Percentiles rank a stretch among this genome's conserved stretches.
phyloP scores from a whole-genome alignment of 2,329 filamentous ascomycete genomes.

The Cordyceps javanica region DNA sequence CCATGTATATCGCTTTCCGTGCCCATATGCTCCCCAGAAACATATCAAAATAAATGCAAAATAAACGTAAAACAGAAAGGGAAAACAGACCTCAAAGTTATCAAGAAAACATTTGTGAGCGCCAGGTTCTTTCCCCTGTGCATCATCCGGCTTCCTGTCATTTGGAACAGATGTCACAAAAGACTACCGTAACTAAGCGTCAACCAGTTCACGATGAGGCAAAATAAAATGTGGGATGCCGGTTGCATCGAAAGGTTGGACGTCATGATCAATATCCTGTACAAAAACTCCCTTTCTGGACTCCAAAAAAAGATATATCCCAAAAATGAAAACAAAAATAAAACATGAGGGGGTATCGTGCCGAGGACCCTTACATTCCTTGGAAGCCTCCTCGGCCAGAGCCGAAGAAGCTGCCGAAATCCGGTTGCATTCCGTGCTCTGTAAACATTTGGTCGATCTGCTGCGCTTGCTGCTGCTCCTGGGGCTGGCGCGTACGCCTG shows the following conservation, averaged over 20 bases:
- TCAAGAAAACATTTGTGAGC: not conserved
- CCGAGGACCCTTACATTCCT: conserved; percentile 33
- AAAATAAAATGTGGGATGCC: not conserved
- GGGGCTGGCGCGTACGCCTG: conserved; percentile 17
- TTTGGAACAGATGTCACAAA: not conserved
- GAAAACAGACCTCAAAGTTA: not conserved
- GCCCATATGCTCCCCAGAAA: not conserved
- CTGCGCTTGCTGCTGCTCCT: conserved; percentile 26
- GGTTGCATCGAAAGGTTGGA: not conserved
- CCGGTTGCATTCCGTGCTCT: conserved; percentile 38
- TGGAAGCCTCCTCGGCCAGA: conserved; percentile 37
- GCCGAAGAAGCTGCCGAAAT: conserved; percentile 43
- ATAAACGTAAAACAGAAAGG: not conserved
- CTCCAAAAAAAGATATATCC: not conserved
- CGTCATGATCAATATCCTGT: not conserved
- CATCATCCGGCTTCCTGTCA: not conserved
- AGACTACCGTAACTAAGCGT: not conserved
- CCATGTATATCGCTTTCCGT: not conserved
- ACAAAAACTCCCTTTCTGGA: not conserved
- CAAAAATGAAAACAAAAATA: conserved; percentile 15
- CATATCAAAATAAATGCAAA: not conserved
- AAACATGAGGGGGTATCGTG: conserved; percentile 38
- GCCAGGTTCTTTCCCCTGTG: not conserved
- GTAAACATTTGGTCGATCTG: conserved; percentile 47
- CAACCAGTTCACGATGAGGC: not conserved